Evolutionary conservation across 331 rosid species (phyloP).

Genomic region (Pyracantha coccinea): DNA sequence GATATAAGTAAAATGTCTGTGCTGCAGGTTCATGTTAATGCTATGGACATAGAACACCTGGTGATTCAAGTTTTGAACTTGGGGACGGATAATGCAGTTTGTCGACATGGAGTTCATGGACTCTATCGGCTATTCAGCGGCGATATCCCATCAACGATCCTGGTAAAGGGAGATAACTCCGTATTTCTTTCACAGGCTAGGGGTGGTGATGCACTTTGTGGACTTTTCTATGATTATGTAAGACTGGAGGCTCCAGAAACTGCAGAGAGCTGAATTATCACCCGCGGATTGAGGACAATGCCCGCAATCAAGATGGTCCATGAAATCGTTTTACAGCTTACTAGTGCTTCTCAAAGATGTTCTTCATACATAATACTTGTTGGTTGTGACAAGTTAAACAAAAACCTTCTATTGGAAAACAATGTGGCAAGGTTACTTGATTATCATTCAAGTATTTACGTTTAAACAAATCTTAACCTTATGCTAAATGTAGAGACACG

Average conservation of each 20-base stretch:
- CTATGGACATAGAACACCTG: constrained; percentile 13
- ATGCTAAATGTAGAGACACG: too few species aligned
- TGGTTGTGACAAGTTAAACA: too few species aligned
- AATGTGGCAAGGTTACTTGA: too few species aligned
- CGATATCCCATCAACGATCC: constrained; percentile 15
- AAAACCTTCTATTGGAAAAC: too few species aligned
- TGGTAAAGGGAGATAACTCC: constrained; percentile 31
- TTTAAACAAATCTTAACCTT: too few species aligned
- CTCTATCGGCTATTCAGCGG: constrained; percentile 13
- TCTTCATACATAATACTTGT: too few species aligned
- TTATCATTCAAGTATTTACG: too few species aligned
- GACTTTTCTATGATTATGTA: constrained; percentile 27
- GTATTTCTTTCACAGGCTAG: constrained; percentile 30
- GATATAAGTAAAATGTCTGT: not conserved
- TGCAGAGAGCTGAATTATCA: not conserved
- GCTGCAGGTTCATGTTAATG: constrained; percentile 28
- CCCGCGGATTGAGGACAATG: not conserved
- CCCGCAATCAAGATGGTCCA: not conserved
- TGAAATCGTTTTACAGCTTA: too few species aligned
- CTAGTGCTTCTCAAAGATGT: too few species aligned
- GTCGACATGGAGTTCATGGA: constrained; percentile 33
- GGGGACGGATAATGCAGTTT: constrained; percentile 28
- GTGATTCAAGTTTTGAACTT: constrained; percentile 27
- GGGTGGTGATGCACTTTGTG: constrained; percentile 32
- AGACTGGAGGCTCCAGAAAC: constrained; percentile 28